phyloP scores from a whole-genome alignment of 805 yeast species.

The Ogataea saltuana region DNA sequence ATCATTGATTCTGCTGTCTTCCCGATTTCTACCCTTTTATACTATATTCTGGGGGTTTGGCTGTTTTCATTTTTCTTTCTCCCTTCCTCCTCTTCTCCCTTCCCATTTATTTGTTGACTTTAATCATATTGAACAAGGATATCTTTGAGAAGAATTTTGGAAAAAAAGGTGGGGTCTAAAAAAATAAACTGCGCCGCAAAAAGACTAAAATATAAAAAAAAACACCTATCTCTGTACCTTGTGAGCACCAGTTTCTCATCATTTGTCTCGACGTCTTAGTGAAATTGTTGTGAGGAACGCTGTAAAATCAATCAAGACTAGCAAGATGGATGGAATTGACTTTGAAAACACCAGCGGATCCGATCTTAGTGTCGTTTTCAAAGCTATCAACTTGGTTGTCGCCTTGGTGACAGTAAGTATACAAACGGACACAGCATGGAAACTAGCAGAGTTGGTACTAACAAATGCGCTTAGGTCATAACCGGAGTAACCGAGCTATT shows the following conservation, averaged over 20 bases:
- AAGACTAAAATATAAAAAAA: neutral
- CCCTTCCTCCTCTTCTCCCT: neutral
- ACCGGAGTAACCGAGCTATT: constrained; percentile 53
- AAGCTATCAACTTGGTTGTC: constrained; percentile 53
- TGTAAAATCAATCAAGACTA: neutral
- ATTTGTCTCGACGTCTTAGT: too few species aligned
- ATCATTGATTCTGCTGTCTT: neutral
- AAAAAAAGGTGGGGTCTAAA: neutral
- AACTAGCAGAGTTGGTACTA: neutral
- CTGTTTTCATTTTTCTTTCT: neutral
- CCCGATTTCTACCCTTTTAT: neutral
- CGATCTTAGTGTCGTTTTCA: constrained; percentile 49
- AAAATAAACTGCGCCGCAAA: neutral
- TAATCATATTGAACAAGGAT: constrained; percentile 3
- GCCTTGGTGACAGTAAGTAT: constrained; percentile 53
- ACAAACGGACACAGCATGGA: neutral
- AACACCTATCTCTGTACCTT: neutral
- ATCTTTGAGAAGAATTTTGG: neutral
- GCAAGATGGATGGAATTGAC: constrained; percentile 40
- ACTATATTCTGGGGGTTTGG: constrained; percentile 4
- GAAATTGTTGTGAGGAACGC: too few species aligned
- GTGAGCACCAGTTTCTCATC: neutral
- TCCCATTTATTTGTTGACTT: constrained; percentile 2
- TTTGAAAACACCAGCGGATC: constrained; percentile 44
- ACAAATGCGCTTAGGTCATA: constrained; percentile 37